Percentiles rank a stretch among this genome's conserved stretches.
Conservation (phyloP, 2,329 filamentous ascomycete species). For the Penicillium sp. region DNA sequence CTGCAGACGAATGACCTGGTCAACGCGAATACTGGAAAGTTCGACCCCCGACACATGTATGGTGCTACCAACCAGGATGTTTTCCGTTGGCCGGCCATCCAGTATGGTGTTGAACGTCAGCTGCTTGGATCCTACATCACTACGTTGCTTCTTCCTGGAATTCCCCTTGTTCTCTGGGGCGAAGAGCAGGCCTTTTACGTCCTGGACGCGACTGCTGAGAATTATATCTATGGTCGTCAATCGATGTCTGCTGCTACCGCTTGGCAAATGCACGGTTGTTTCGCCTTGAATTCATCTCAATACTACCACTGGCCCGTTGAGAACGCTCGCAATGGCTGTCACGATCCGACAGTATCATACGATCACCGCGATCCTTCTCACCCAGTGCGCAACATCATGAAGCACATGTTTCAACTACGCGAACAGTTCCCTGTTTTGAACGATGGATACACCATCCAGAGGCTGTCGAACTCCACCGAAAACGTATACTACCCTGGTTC, state of each 20-base stretch:
- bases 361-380: slow-evolving; percentile 64
- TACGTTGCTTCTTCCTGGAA: slow-evolving; percentile 59
- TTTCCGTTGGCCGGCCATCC: slow-evolving; percentile 61
- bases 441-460: slow-evolving; percentile 55
- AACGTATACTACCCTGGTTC: slow-evolving; percentile 53
- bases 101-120: slow-evolving; percentile 56
- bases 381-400: slow-evolving; percentile 59
- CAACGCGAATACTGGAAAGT: slow-evolving; percentile 59
- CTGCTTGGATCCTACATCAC: slow-evolving; percentile 59
- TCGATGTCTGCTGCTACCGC: slow-evolving; percentile 60
- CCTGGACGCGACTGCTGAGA: slow-evolving; percentile 61
- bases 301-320: slow-evolving; percentile 59
- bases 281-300: slow-evolving; percentile 54
- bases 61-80: slow-evolving; percentile 65
- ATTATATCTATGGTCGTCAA: slow-evolving; percentile 65
- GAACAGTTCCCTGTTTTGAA: slow-evolving; percentile 58
- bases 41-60: slow-evolving; percentile 64
- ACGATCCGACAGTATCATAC: slow-evolving; percentile 54
- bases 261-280: slow-evolving; percentile 65
- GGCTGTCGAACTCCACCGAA: slow-evolving; percentile 56
- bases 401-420: slow-evolving; percentile 61
- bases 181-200: slow-evolving; percentile 66
- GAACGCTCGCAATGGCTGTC: slow-evolving; percentile 52
- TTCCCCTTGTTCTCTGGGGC: slow-evolving; percentile 60
- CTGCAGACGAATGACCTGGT: slow-evolving; percentile 58